A percentile compares a stretch with the other conserved stretches of the same genome.
phyloP scores from a whole-genome alignment of 805 yeast species.

The Candida incommunis region DNA sequence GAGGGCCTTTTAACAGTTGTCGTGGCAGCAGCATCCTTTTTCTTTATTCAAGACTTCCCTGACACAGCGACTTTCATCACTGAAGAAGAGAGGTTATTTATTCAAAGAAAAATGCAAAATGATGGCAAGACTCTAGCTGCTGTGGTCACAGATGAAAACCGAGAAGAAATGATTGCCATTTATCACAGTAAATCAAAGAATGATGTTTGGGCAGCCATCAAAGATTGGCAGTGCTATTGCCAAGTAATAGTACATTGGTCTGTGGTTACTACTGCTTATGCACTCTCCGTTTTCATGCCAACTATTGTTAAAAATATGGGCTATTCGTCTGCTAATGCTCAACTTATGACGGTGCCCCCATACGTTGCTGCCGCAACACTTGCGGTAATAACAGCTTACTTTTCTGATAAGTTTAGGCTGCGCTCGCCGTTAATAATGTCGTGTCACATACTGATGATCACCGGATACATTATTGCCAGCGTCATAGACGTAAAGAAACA shows the following conservation, averaged over 20 bases:
- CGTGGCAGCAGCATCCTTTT: conserved; percentile 21
- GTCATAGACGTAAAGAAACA: conserved; percentile 28
- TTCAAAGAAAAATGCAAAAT: conserved; percentile 40
- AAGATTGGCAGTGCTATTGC: conserved; percentile 35
- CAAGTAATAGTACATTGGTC: conserved; percentile 39
- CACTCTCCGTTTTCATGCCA: conserved; percentile 32
- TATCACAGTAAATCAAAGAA: conserved; percentile 25
- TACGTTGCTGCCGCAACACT: conserved; percentile 23
- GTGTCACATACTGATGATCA: conserved; percentile 17
- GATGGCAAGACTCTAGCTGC: conserved; percentile 22
- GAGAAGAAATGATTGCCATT: conserved; percentile 32
- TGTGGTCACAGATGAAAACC: conserved; percentile 7
- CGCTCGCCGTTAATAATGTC: conserved; percentile 17
- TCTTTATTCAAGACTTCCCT: conserved; percentile 36
- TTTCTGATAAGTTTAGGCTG: conserved; percentile 21
- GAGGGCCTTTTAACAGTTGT: conserved; percentile 28
- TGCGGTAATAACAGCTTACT: conserved; percentile 9
- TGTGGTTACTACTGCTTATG: conserved; percentile 31
- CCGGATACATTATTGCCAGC: conserved; percentile 29
- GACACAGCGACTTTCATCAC: conserved; percentile 21
- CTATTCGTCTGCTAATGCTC: conserved; percentile 24
- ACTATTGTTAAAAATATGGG: conserved; percentile 28
- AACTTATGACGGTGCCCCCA: conserved; percentile 33
- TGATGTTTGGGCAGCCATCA: conserved; percentile 32
- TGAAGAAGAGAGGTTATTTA: conserved; percentile 24